Evolutionary conservation across 495 filamentous ascomycete species (phyloP), one percentile per base, ranked within the genome.

Genomic region (Penicillium riverlandense): DNA sequence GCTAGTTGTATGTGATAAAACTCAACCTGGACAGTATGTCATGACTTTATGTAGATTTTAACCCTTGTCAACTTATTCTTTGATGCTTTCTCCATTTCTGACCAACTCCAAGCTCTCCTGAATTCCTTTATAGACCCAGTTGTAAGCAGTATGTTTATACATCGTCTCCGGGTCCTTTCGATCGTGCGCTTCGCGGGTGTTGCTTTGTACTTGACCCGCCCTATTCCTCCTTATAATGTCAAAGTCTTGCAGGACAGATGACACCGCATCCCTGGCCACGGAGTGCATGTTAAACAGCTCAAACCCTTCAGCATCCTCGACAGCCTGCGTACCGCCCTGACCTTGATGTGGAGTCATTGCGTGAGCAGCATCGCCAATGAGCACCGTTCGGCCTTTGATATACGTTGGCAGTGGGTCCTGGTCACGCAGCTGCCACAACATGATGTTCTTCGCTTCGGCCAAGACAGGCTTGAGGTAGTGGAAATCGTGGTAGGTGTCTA

Each of bases 281-380:
- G 7, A 7, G 11, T 7, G 7, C 1, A 15, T 0, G 11, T 7
- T 32, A 32, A 32, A 32, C 30, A 72, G 56, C 30, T 11, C 7
- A 12, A 72, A 38, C 6, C 39, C 37, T 6, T 58, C 46, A 0
- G 64, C 64, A 15, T 67, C 64, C 47, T 67, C 64, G 27, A 67
- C 61, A 8, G 61, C 48, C 13, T 53, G 34, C 9, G 53, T 54
- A 6, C 57, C 58, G n/a, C 66, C 63, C 11, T 59, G 48, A 10
- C 61, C 66, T 33, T 65, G 58, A 35, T 45, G 37, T 7, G 58
- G 56, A 1, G 57, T 44, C 48, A 70, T 65, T 13, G 69, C 65
- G 50, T 72, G 72, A 11, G 65, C 71, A 0, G 70, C 70, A 44
- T 74, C 68, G 13, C 72, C 70, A 6, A 66, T 48, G 6, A 71